A percentile compares a stretch with the other conserved stretches of the same genome.
Conservation (phyloP, 2,329 filamentous ascomycete genomes). For the Madurella mycetomatis region DNA sequence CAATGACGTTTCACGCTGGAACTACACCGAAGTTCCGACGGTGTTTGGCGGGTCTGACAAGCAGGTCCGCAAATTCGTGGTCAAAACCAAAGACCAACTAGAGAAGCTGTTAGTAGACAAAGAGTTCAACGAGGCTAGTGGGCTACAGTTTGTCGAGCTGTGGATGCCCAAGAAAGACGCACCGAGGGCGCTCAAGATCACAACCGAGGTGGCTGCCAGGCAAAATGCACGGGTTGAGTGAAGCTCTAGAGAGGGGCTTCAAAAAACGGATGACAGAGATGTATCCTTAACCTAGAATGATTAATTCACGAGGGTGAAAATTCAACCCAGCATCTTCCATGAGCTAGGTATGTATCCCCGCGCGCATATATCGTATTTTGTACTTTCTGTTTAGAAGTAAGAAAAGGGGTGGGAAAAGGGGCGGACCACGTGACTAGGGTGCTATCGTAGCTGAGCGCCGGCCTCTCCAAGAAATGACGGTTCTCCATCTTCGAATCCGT, state of each 20-base stretch:
- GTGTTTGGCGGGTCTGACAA: constrained; percentile 61
- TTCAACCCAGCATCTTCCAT: too few species aligned
- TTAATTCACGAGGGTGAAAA: too few species aligned
- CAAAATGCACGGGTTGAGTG: constrained; percentile 50
- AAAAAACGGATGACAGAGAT: not conserved
- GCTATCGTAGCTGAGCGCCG: not conserved
- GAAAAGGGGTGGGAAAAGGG: constrained; percentile 1
- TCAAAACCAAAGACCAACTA: constrained; percentile 66
- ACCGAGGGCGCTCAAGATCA: constrained; percentile 63
- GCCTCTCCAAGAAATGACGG: too few species aligned
- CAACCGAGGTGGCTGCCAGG: constrained; percentile 65
- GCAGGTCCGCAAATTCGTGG: constrained; percentile 57
- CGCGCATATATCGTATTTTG: too few species aligned
- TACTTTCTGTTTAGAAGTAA: not conserved
- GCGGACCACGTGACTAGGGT: constrained; percentile 5
- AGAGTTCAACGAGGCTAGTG: constrained; percentile 55
- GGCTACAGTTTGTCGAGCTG: constrained; percentile 71
- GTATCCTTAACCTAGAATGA: too few species aligned
- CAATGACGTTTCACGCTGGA: constrained; percentile 77
- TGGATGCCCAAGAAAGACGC: constrained; percentile 78
- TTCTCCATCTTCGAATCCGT: too few species aligned
- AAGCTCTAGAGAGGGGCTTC: not conserved
- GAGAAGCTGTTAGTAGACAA: constrained; percentile 60
- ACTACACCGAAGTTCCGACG: constrained; percentile 62
- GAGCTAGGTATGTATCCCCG: too few species aligned